A percentile compares a stretch with the other conserved stretches of the same genome.
phyloP scores from a whole-genome alignment of 2,329 filamentous ascomycete genomes.

The Mycocentrospora acerina region DNA sequence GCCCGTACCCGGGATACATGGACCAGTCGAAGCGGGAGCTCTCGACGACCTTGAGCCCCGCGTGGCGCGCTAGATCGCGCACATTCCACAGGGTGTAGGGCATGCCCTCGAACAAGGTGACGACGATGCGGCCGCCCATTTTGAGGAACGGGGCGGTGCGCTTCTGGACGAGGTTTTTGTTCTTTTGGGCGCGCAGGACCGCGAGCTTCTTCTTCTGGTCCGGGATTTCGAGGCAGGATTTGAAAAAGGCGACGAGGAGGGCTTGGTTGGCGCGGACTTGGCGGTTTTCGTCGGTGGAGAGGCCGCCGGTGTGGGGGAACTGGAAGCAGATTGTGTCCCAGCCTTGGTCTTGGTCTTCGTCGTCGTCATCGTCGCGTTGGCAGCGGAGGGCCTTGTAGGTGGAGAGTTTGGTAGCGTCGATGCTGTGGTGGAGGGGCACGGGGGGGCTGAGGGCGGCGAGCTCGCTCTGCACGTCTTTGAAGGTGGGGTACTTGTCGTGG shows the following conservation, averaged over 20 bases:
- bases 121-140: constrained; percentile 63
- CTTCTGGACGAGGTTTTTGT: constrained; percentile 28
- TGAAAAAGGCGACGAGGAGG: constrained; percentile 36
- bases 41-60: constrained; percentile 67
- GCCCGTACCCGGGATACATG: constrained; percentile 72
- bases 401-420: constrained; percentile 65
- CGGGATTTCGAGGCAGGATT: constrained; percentile 23
- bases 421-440: constrained; percentile 49
- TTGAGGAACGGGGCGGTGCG: constrained; percentile 46
- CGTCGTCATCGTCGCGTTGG: constrained; percentile 18
- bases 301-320: constrained; percentile 93
- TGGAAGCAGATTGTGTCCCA: constrained; percentile 90
- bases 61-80: constrained; percentile 78
- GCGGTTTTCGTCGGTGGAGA: constrained; percentile 88
- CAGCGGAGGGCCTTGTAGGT: constrained; percentile 31
- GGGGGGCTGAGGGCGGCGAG: constrained; percentile 34
- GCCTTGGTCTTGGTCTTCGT: constrained; percentile 28
- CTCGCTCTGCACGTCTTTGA: constrained; percentile 39
- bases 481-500: constrained; percentile 50
- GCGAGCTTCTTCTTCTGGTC: constrained; percentile 15
- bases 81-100: constrained; percentile 97
- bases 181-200: constrained; percentile 14
- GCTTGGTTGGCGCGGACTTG: constrained; percentile 80
- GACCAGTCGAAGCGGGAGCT: constrained; percentile 69
- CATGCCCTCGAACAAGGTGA: constrained; percentile 89